phyloP scores from a whole-genome alignment of 2,329 filamentous ascomycete genomes.

The Talaromyces funiculosus region DNA sequence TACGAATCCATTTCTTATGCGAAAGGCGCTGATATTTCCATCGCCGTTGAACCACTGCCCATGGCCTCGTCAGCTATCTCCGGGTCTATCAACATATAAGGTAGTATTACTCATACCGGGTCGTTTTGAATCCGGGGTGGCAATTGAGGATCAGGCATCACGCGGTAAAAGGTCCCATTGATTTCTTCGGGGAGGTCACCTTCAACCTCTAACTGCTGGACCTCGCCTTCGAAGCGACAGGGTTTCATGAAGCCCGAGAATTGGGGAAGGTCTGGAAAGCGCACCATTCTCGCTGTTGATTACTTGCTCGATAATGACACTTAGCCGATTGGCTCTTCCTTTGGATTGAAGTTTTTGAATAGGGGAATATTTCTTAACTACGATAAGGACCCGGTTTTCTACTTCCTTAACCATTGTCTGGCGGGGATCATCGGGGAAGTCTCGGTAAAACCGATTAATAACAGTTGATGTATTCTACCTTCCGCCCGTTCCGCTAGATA shows the following conservation, averaged over 20 bases:
- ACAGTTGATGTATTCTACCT: too few relatives aligned
- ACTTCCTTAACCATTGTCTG: too few relatives aligned
- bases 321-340: too few relatives aligned
- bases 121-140: conserved; percentile 32
- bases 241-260: conserved; percentile 27
- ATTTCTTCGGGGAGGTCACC: conserved; percentile 43
- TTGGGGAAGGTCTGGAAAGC: conserved; percentile 16
- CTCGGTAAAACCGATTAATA: too few relatives aligned
- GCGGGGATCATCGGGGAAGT: too few relatives aligned
- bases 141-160: conserved; percentile 46
- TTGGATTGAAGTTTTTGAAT: too few relatives aligned
- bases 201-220: conserved; percentile 37
- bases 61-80: too few relatives aligned
- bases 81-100: not conserved
- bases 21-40: conserved; percentile 36
- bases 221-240: conserved; percentile 38
- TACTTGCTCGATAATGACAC: too few relatives aligned
- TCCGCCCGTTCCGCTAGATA: too few relatives aligned
- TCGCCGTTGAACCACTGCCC: conserved; percentile 34
- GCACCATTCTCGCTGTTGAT: not conserved
- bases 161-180: conserved; percentile 45
- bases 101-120: conserved; percentile 12
- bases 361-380: too few relatives aligned
- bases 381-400: too few relatives aligned
- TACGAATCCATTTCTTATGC: conserved; percentile 28